Base-by-base conservation (phyloP, 352 stramenopile genomes). In the Globisporangium rhizosaccharum region DNA sequence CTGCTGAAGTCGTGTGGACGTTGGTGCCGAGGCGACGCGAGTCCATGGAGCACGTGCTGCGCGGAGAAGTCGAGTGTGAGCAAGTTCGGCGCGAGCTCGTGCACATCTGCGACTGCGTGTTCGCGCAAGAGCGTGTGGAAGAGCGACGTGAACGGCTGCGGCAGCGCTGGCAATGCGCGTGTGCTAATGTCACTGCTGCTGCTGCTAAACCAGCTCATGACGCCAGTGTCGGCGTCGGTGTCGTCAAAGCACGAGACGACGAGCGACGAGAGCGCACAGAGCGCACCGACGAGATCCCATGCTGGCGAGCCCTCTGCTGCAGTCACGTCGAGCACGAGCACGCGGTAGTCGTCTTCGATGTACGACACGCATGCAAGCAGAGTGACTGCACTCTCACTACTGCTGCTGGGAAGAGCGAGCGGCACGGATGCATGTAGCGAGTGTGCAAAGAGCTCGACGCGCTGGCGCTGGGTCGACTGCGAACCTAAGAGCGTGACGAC, bases 181-280 rank as follows among this genome's bases (percentile, higher is more conserved):
- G 33, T 2, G 33, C 30, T 25, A 5, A 25, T 20, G 6, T 47
- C 41, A 47, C 18, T 20, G 0, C 6, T 28, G 44, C 44, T 49
- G 44, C 17, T 49, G 44, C 44, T 49, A 15, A 39, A 45, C 53
- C 53, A 51, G 42, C 28, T 48, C 2, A 20, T 4, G 15, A 20
- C 26, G 18, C 42, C 48, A 23, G 28, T 41, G 25, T 49, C 45
- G 8, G 48, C 28, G 0, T 20, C 55, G 9, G 33, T 25, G 46
- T 53, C 23, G 41, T 83, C 72, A 28, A 55, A 74, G 30, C 66
- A 76, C 3, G 66, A 76, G 37, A 92, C 49, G 23, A 90, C 77
- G 23, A 92, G 65, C 59, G 82, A 91, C 49, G 82, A 89, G 37
- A 91, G 63, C 54, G 69, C 66, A 39, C 70, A 88, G 17, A 90